A percentile compares a stretch with the other conserved stretches of the same genome.
Conservation (phyloP, 257 asterid genomes). For the Nicotiana otophora region DNA sequence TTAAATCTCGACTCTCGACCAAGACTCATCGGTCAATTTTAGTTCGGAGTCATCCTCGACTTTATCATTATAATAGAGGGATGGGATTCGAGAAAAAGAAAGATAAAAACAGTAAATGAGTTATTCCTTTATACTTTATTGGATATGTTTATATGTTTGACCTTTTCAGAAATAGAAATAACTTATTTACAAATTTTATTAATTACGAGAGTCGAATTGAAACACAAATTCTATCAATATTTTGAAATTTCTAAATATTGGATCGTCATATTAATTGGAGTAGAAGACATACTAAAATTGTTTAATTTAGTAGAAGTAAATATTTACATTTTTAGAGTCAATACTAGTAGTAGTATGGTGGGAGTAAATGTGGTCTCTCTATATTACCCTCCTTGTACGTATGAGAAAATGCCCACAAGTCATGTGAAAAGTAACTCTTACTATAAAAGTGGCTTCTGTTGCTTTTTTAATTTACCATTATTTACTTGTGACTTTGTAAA, state of each 20-base stretch:
- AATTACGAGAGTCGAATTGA: background rate
- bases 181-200: background rate
- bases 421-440: constrained; percentile 17
- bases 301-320: background rate
- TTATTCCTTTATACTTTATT: background rate
- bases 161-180: background rate
- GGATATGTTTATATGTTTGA: background rate
- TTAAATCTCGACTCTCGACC: background rate
- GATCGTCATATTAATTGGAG: background rate
- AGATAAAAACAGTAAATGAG: background rate
- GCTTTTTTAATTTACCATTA: background rate
- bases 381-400: constrained; percentile 8
- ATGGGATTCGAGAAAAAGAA: background rate
- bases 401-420: constrained; percentile 12
- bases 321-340: background rate
- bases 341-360: too few relatives aligned
- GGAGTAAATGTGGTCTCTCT: too few relatives aligned
- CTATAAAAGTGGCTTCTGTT: constrained; percentile 9
- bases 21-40: background rate
- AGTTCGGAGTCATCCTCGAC: background rate
- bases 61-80: background rate
- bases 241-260: background rate
- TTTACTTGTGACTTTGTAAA: constrained; percentile 8
- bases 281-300: background rate
- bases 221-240: too few relatives aligned